phyloP scores from a whole-genome alignment of 2,329 filamentous ascomycete genomes.

The Scedosporium aurantiacum region DNA sequence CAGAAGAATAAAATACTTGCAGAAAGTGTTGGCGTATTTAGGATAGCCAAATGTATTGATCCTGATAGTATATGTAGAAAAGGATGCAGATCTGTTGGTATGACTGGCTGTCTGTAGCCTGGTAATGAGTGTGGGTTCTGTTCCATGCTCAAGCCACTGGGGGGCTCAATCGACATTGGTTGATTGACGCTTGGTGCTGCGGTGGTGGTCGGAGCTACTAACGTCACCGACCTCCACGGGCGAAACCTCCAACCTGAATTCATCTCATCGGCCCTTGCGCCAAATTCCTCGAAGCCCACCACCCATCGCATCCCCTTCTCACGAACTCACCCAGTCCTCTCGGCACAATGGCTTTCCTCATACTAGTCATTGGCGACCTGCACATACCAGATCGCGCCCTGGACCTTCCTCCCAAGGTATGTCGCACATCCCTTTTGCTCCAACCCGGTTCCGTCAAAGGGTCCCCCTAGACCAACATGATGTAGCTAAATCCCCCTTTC shows the following conservation, averaged over 20 bases:
- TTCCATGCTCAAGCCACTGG: neutral
- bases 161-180: neutral
- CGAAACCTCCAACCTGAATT: neutral
- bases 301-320: neutral
- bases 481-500: neutral
- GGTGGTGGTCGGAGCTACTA: neutral
- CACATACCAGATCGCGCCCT: constrained; percentile 89
- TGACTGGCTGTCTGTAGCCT: neutral
- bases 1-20: too few species aligned
- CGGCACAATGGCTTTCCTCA: constrained; percentile 69
- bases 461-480: neutral
- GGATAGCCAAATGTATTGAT: too few species aligned
- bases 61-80: too few species aligned
- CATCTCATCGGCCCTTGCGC: neutral
- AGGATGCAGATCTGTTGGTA: too few species aligned
- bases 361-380: constrained; percentile 84
- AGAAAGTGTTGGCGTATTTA: too few species aligned
- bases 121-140: neutral
- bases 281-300: neutral
- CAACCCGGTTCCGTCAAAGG: too few species aligned
- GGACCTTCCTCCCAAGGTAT: constrained; percentile 81
- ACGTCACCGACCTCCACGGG: neutral
- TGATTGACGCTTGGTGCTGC: neutral
- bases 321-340: neutral
- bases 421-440: constrained; percentile 1